These are phyloP conservation scores for Oryza meyeriana DNA, from an alignment of 176 grass and related monocot species.

Conservation along the genomic window DNA sequence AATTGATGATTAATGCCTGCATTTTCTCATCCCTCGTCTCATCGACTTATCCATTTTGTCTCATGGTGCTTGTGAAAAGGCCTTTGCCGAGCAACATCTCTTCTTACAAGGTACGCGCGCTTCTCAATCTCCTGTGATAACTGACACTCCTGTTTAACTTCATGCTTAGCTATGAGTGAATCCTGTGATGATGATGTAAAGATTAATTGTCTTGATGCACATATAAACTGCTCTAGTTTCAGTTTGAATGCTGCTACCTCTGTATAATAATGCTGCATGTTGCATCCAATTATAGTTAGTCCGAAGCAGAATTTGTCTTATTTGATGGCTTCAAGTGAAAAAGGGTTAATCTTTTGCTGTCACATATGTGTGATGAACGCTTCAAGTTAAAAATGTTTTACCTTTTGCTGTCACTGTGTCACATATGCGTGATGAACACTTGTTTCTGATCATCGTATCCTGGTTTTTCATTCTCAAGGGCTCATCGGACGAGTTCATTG, in stretches of 20 bases:
- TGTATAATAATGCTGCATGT: background rate
- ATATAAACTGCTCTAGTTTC: background rate
- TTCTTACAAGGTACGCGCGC: slow-evolving; percentile 69
- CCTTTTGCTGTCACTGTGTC: no score
- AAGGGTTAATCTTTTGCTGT: background rate
- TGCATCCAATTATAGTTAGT: background rate
- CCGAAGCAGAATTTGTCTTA: background rate
- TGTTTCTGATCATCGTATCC: slow-evolving; percentile 3
- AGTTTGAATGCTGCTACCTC: background rate
- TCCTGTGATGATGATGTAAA: background rate
- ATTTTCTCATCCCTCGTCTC: background rate
- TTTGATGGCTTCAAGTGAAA: background rate
- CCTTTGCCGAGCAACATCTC: slow-evolving; percentile 89
- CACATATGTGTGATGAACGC: no score
- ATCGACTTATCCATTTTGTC: no score
- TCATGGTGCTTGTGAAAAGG: slow-evolving; percentile 32
- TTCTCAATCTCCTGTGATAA: background rate
- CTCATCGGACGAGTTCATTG: slow-evolving; percentile 95
- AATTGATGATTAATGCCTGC: background rate
- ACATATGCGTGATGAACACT: background rate
- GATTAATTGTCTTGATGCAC: background rate
- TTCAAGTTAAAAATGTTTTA: no score
- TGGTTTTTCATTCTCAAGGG: slow-evolving; percentile 50
- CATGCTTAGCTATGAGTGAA: background rate
- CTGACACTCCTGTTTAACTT: background rate